These are phyloP conservation scores for Vitis hybrid DNA, from an alignment of 177 flowering plant species.

Conservation along the genomic window DNA sequence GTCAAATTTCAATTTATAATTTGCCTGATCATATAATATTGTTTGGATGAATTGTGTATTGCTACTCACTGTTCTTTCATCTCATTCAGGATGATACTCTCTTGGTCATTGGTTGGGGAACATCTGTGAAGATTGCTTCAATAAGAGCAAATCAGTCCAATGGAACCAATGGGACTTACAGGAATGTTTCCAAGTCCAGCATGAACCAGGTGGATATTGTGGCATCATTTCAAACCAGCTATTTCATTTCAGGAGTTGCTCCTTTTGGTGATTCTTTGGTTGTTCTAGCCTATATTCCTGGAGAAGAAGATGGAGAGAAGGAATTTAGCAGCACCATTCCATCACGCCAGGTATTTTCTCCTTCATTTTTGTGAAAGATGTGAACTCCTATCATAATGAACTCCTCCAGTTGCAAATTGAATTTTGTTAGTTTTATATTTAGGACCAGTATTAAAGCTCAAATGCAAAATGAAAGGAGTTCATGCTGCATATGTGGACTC, in stretches of 20 bases:
- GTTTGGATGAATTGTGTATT: background rate
- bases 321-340: slow-evolving; percentile 69
- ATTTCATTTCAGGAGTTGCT: slow-evolving; percentile 94
- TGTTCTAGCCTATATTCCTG: slow-evolving; percentile 92
- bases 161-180: slow-evolving; percentile 69
- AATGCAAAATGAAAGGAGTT: background rate
- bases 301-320: slow-evolving; percentile 79
- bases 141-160: slow-evolving; percentile 45
- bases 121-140: slow-evolving; percentile 86
- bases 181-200: slow-evolving; percentile 44
- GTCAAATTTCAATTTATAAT: background rate
- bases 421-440: background rate
- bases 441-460: background rate
- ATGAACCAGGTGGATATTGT: slow-evolving; percentile 88
- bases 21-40: background rate
- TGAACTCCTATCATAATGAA: no score
- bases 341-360: slow-evolving; percentile 70
- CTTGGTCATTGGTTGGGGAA: slow-evolving; percentile 99
- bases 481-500: background rate
- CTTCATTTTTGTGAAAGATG: background rate
- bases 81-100: slow-evolving; percentile 76
- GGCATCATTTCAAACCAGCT: slow-evolving; percentile 97
- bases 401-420: no score
- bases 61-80: slow-evolving; percentile 2
- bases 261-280: slow-evolving; percentile 98